Evolutionary conservation across 305 asterid genomes (phyloP), one percentile per base, ranked within the genome.

Genomic region (Fraxinus sp.): DNA sequence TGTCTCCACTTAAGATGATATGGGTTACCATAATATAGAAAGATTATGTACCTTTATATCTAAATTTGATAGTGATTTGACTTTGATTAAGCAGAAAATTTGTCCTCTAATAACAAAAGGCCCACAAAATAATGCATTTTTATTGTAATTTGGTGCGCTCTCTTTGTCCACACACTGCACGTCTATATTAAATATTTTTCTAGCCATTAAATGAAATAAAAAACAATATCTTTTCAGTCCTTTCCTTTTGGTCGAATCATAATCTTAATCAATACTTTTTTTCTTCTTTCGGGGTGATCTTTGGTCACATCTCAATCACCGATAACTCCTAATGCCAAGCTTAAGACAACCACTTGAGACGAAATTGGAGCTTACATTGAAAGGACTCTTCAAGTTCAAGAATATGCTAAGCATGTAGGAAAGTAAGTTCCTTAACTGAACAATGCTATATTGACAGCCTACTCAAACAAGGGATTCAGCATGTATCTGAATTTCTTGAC

Each of bases 71-170:
- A 73, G 52, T 88, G 89, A 89, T 83, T 82, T 79, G 90, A 91
- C 88, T 52, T 52, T 52, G 22, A 52, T 52, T 52, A 52, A 78
- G 81, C 78, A 81, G 10, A 81, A 78, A 87, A 35, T 72, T 90
- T 88, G 87, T 86, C 89, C n/a, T n/a, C 74, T 78, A 64, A 55
- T 57, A 80, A 72, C 20, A 80, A 80, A 84, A 88, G 92, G 62
- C 93, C 94, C 93, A 93, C 94, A 88, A 90, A 85, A 73, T 52
- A 80, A 82, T 85, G 80, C 86, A 86, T 83, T 82, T 88, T 79
- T 80, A 81, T 86, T 49, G 57, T 76, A 83, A 84, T 85, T 86
- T 83, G 87, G 92, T 85, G 85, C 79, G 72, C 75, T 86, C 78
- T 87, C 88, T 84, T 85, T 87, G 87, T 89, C 88, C 89, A 62